Conservation (phyloP, 2,329 filamentous ascomycete genomes). For the Colletotrichum sojae region DNA sequence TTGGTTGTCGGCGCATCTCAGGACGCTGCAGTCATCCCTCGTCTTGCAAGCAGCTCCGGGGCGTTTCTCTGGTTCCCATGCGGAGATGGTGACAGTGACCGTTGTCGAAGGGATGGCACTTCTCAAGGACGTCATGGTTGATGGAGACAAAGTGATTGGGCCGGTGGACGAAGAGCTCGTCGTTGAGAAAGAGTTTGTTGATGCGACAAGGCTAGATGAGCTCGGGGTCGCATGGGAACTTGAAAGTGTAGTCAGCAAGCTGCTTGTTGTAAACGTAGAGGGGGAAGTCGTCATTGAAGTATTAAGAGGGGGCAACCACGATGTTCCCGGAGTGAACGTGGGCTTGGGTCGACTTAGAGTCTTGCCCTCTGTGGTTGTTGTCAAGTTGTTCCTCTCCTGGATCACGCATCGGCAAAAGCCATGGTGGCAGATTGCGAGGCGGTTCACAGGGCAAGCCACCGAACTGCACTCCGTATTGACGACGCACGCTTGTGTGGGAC, state of each 20-base stretch:
- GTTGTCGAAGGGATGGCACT: background rate
- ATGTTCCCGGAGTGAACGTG: background rate
- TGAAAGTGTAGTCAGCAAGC: background rate
- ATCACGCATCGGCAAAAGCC: slow-evolving; percentile 16
- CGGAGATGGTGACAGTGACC: slow-evolving; percentile 6
- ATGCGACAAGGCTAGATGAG: background rate
- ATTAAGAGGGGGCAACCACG: background rate
- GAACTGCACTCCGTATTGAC: slow-evolving; percentile 6
- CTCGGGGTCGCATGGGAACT: background rate
- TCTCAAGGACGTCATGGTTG: background rate
- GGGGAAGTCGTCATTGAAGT: background rate
- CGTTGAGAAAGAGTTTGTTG: too few relatives aligned
- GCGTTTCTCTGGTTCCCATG: slow-evolving; percentile 2
- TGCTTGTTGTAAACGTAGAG: background rate
- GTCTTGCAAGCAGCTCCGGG: background rate
- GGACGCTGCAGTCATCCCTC: background rate
- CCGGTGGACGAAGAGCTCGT: background rate
- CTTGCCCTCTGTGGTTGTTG: background rate
- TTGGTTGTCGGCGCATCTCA: slow-evolving; percentile 3
- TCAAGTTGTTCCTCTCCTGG: background rate
- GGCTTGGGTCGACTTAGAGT: background rate
- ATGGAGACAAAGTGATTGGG: background rate
- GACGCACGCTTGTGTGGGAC: slow-evolving; percentile 11
- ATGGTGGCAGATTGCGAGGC: slow-evolving; percentile 8
- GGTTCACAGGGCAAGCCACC: background rate